Percentiles rank a stretch among this genome's conserved stretches.
phyloP scores from a whole-genome alignment of 805 yeast species.

The Metschnikowia noctiluminum region DNA sequence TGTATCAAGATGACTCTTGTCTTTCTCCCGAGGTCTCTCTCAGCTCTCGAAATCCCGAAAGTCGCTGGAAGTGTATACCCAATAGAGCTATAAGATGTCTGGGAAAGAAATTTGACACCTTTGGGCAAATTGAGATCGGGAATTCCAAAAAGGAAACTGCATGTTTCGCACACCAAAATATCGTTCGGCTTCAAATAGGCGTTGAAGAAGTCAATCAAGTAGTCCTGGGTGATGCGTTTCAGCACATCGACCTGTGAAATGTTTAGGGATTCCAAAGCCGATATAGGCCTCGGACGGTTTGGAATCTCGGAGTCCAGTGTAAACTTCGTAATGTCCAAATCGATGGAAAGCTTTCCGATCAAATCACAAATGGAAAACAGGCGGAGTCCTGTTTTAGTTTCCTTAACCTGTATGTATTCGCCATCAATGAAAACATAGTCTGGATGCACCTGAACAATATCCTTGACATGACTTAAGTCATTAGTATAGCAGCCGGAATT shows the following conservation, averaged over 20 bases:
- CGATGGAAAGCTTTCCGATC: slow-evolving; percentile 26
- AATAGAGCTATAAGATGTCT: slow-evolving; percentile 79
- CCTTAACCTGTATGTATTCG: slow-evolving; percentile 20
- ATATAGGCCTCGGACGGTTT: too few species aligned
- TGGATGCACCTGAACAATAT: slow-evolving; percentile 35
- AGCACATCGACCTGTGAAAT: neutral
- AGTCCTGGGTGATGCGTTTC: slow-evolving; percentile 27
- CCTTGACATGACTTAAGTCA: slow-evolving; percentile 21
- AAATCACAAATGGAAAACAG: slow-evolving; percentile 30
- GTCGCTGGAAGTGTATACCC: slow-evolving; percentile 88
- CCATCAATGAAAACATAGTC: slow-evolving; percentile 38
- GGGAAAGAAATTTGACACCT: slow-evolving; percentile 53
- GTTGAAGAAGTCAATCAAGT: slow-evolving; percentile 33
- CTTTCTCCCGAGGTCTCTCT: slow-evolving; percentile 45
- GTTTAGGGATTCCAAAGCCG: too few species aligned
- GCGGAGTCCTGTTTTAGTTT: slow-evolving; percentile 20
- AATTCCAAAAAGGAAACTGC: slow-evolving; percentile 75
- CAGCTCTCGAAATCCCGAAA: slow-evolving; percentile 76
- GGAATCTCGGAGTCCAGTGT: neutral
- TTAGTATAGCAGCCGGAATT: slow-evolving; percentile 24
- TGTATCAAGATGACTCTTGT: slow-evolving; percentile 68
- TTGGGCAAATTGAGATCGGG: slow-evolving; percentile 63
- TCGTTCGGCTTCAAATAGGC: slow-evolving; percentile 54
- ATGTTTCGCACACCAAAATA: slow-evolving; percentile 74
- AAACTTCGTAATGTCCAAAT: slow-evolving; percentile 15